These are phyloP conservation scores for Salix dunnii DNA, from an alignment of 345 rosid species.

Conservation along the genomic window DNA sequence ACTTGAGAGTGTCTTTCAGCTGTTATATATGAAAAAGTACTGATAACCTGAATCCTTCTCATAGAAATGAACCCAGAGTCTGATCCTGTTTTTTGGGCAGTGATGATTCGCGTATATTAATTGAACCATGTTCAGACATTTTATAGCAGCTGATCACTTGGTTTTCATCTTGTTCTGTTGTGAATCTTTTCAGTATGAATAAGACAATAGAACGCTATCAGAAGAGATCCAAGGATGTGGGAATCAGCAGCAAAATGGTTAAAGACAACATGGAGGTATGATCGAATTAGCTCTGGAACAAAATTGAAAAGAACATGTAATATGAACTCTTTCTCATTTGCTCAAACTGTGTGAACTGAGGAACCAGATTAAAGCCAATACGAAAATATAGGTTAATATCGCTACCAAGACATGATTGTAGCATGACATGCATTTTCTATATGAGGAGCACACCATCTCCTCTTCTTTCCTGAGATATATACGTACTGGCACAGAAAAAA, in stretches of 20 bases:
- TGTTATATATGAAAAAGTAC: not conserved
- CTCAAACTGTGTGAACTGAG: not conserved
- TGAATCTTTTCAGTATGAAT: constrained; percentile 39
- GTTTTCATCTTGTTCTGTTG: not conserved
- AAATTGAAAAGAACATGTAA: not conserved
- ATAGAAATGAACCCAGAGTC: not conserved
- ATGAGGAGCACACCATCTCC: not conserved
- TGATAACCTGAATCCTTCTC: not conserved
- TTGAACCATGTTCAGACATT: not conserved
- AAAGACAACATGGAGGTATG: constrained; percentile 49
- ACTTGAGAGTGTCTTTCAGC: not conserved
- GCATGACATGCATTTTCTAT: not conserved
- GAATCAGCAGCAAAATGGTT: constrained; percentile 26
- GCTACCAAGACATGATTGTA: not conserved
- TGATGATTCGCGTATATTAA: not conserved
- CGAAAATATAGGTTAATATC: not conserved
- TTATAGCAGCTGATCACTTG: not conserved
- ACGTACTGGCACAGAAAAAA: not conserved
- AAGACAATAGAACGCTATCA: constrained; percentile 74
- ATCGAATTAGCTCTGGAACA: not conserved
- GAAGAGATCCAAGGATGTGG: constrained; percentile 52
- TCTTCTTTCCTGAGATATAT: not conserved
- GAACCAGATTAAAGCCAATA: not conserved
- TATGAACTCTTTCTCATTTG: not conserved
- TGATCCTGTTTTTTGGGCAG: not conserved